phyloP scores from a whole-genome alignment of 2,329 filamentous ascomycete genomes.

The Pseudogymnoascus sp. region DNA sequence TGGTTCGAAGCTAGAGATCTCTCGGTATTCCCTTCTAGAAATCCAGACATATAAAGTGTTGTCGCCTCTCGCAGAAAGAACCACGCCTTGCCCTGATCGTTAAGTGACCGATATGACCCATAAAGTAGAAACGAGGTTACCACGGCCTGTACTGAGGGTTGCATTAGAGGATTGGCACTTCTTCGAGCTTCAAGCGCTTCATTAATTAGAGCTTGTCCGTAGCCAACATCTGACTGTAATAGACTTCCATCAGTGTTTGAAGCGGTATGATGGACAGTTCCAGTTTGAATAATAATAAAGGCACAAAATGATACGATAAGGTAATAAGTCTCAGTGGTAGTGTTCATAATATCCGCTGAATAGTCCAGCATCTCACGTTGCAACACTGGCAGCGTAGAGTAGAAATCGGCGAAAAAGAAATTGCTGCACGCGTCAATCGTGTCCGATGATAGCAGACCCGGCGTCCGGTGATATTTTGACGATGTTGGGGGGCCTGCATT shows the following conservation, averaged over 20 bases:
- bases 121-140: background rate
- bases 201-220: background rate
- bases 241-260: background rate
- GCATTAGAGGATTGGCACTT: background rate
- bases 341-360: background rate
- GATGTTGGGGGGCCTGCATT: background rate
- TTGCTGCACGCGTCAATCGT: conserved; percentile 1
- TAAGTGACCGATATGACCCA: conserved; percentile 6
- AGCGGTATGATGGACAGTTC: background rate
- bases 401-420: background rate
- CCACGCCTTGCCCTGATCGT: conserved; percentile 45
- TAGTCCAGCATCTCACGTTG: conserved; percentile 3
- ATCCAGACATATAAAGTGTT: conserved; percentile 48
- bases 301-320: conserved; percentile 5
- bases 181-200: background rate
- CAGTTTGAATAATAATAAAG: conserved; percentile 6
- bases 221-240: conserved; percentile 1
- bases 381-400: background rate
- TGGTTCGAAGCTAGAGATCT: conserved; percentile 40
- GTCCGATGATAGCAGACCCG: background rate
- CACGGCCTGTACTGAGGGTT: background rate
- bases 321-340: conserved; percentile 6
- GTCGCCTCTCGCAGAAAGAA: conserved; percentile 54
- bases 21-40: conserved; percentile 52
- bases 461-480: background rate